phyloP scores from a whole-genome alignment of 768 basidiomycete genomes.

The Lactifluus rugatus region DNA sequence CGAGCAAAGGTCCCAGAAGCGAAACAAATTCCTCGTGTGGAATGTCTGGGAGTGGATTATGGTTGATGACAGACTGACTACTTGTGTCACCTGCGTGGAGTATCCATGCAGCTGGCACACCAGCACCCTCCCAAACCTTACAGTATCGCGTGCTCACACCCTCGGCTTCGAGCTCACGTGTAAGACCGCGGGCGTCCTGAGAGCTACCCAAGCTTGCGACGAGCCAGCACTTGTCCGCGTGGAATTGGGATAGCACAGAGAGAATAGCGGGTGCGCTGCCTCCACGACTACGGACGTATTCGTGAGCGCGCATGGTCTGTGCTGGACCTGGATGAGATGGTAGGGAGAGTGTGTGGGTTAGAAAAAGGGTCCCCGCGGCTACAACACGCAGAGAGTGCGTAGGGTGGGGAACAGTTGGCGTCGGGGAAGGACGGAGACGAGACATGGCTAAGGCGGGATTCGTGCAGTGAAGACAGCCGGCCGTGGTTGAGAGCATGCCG shows the following conservation, averaged over 20 bases:
- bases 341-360: slow-evolving; percentile 61
- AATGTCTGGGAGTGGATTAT: slow-evolving; percentile 80
- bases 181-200: slow-evolving; percentile 54
- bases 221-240: slow-evolving; percentile 53
- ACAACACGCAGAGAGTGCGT: slow-evolving; percentile 54
- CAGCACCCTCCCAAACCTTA: slow-evolving; percentile 61
- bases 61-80: slow-evolving; percentile 66
- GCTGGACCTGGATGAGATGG: slow-evolving; percentile 49
- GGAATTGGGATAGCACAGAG: slow-evolving; percentile 63
- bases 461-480: background rate
- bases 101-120: slow-evolving; percentile 77
- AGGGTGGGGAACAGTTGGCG: slow-evolving; percentile 3
- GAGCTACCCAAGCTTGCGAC: slow-evolving; percentile 68
- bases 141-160: slow-evolving; percentile 65
- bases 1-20: slow-evolving; percentile 68
- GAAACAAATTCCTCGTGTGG: slow-evolving; percentile 82
- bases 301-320: slow-evolving; percentile 57
- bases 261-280: slow-evolving; percentile 66
- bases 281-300: slow-evolving; percentile 56
- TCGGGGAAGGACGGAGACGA: slow-evolving; percentile 21
- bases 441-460: slow-evolving; percentile 20
- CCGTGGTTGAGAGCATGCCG: no score
- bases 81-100: slow-evolving; percentile 56
- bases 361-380: slow-evolving; percentile 71
- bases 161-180: slow-evolving; percentile 53